Evolutionary conservation across 345 rosid genomes (phyloP).

Genomic region (Eucalyptus polybractea): DNA sequence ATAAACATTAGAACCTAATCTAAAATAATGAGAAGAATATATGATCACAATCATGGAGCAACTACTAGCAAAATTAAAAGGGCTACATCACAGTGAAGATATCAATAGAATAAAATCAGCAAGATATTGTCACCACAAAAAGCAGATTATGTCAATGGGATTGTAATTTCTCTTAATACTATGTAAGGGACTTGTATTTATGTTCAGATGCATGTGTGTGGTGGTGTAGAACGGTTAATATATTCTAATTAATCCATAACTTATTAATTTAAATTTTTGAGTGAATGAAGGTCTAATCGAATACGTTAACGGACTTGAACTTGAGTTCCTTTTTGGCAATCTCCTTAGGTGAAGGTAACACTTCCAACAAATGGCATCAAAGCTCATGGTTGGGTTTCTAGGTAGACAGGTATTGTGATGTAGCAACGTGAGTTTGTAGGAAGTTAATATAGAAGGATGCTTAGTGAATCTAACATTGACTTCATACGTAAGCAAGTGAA

Average conservation of each 20-base stretch:
- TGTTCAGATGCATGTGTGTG: rapidly evolving
- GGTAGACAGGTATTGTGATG: rapidly evolving
- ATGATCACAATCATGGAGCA: not conserved
- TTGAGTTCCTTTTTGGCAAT: too few species aligned
- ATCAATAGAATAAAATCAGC: rapidly evolving
- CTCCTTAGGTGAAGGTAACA: rapidly evolving
- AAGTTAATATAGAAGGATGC: too few species aligned
- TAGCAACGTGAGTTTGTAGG: rapidly evolving
- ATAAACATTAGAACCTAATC: too few species aligned
- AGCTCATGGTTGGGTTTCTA: too few species aligned
- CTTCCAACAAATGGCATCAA: too few species aligned
- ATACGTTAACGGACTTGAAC: rapidly evolving
- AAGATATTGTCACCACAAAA: not conserved
- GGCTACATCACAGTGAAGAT: not conserved
- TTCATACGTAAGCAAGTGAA: too few species aligned
- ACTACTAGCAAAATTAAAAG: not conserved
- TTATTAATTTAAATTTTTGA: too few species aligned
- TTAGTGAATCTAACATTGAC: too few species aligned
- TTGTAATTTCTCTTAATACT: rapidly evolving
- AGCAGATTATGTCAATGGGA: not conserved
- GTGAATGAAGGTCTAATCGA: rapidly evolving
- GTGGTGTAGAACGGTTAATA: rapidly evolving
- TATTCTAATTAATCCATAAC: too few species aligned
- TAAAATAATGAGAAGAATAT: not conserved
- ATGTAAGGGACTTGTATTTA: not conserved